These are phyloP conservation scores for Colletotrichum sojae DNA, from an alignment of 2,329 filamentous ascomycete genomes.

Conservation along the genomic window DNA sequence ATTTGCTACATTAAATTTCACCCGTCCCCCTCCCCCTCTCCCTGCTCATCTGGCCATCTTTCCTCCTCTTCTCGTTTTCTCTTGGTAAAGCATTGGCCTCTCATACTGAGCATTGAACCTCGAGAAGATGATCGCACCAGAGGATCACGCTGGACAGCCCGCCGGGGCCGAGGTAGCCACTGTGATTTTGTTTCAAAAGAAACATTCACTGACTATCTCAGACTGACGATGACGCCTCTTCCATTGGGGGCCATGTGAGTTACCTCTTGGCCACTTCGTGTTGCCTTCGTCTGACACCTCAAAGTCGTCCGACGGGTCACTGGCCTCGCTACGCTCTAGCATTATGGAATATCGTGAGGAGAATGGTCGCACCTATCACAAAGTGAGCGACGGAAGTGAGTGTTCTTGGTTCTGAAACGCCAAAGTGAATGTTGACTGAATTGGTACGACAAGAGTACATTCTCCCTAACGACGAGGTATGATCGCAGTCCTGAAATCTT, in stretches of 20 bases:
- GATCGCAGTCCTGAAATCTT: too few species aligned
- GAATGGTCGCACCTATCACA: constrained; percentile 37
- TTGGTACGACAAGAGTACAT: constrained; percentile 20
- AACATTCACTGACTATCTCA: neutral
- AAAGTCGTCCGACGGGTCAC: neutral
- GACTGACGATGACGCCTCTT: neutral
- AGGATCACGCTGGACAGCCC: neutral
- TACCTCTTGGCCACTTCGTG: neutral
- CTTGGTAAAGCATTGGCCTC: too few species aligned
- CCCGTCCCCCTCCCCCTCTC: too few species aligned
- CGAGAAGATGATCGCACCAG: constrained; percentile 1
- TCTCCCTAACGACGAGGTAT: constrained; percentile 32
- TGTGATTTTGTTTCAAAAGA: accelerated
- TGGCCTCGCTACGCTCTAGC: constrained; percentile 11
- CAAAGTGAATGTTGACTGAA: neutral
- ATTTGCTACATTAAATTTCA: neutral
- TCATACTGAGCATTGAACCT: neutral
- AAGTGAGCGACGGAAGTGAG: constrained; percentile 46
- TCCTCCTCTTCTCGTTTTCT: neutral
- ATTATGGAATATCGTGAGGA: constrained; percentile 18
- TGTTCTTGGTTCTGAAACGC: neutral
- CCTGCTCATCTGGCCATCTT: neutral
- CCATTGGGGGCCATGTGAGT: neutral
- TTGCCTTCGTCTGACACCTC: neutral
- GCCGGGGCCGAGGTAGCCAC: neutral